Evolutionary conservation across 164 flowering plant genomes (phyloP).

Genomic region (Umbilicus rupestris): DNA sequence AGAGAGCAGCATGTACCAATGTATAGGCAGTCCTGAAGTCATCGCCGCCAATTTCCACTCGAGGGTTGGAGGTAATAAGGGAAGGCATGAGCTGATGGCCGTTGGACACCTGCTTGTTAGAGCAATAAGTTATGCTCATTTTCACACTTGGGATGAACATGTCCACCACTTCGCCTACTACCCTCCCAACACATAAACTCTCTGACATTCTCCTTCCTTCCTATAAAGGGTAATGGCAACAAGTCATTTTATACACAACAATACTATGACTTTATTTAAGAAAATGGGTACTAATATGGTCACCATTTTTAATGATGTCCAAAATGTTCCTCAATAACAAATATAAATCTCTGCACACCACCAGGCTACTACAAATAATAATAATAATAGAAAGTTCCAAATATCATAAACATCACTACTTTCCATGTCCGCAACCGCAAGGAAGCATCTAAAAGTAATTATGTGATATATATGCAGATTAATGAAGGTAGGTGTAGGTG

Average conservation of each 20-base stretch:
- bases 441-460: not conserved
- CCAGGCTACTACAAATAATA: no score
- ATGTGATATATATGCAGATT: not conserved
- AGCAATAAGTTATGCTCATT: constrained; percentile 41
- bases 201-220: no score
- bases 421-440: not conserved
- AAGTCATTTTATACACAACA: no score
- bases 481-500: no score
- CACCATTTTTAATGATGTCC: no score
- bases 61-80: constrained; percentile 31
- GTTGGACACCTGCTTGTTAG: constrained; percentile 45
- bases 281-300: no score
- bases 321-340: no score
- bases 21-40: constrained; percentile 62
- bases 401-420: not conserved
- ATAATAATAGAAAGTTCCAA: not conserved
- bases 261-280: no score
- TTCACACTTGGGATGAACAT: constrained; percentile 53
- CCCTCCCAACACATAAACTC: constrained; percentile 48
- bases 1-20: constrained; percentile 24
- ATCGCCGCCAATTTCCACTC: constrained; percentile 59
- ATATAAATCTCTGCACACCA: no score
- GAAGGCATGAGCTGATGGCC: constrained; percentile 71
- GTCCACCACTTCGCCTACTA: constrained; percentile 68
- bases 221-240: no score